Percentiles rank a stretch among this genome's conserved stretches.
Conservation (phyloP, 1,284 basidiomycete genomes). For the Takashimella koratensis region DNA sequence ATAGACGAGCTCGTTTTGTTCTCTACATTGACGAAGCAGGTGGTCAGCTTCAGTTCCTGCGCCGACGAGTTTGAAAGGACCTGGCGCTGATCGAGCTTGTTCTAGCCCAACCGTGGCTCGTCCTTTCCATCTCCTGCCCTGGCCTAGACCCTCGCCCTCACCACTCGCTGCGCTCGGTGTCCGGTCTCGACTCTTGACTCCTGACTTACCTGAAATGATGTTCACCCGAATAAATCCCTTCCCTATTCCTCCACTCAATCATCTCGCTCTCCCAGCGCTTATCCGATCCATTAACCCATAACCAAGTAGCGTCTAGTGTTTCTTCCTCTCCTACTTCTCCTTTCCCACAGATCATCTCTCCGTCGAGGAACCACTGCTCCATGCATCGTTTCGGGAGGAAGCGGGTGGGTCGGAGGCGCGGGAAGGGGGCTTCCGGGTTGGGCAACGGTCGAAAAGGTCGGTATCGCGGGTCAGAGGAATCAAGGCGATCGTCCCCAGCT, state of each 20-base stretch:
- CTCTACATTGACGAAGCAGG: conserved; percentile 18
- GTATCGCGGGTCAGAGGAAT: conserved; percentile 32
- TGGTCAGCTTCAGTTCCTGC: too few relatives aligned
- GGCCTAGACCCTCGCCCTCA: too few relatives aligned
- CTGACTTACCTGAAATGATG: conserved; percentile 41
- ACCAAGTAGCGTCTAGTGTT: conserved; percentile 40
- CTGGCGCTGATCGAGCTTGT: too few relatives aligned
- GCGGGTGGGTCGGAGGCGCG: conserved; percentile 32
- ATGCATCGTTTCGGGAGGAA: conserved; percentile 37
- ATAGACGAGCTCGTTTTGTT: conserved; percentile 44
- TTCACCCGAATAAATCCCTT: conserved; percentile 33
- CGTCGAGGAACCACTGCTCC: conserved; percentile 42
- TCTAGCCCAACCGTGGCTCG: too few relatives aligned
- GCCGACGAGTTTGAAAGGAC: too few relatives aligned
- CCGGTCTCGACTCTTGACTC: not conserved
- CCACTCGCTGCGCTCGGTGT: too few relatives aligned
- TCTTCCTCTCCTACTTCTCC: conserved; percentile 39
- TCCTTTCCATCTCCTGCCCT: too few relatives aligned
- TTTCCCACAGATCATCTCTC: conserved; percentile 33
- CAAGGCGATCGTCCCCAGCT: conserved; percentile 25
- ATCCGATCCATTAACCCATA: conserved; percentile 48
- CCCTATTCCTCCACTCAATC: conserved; percentile 17
- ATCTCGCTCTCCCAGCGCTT: conserved; percentile 35
- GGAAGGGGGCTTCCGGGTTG: conserved; percentile 34
- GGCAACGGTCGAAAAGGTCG: conserved; percentile 30